Base-by-base conservation (phyloP, 257 asterid species). In the Craterostigma plantagineum region DNA sequence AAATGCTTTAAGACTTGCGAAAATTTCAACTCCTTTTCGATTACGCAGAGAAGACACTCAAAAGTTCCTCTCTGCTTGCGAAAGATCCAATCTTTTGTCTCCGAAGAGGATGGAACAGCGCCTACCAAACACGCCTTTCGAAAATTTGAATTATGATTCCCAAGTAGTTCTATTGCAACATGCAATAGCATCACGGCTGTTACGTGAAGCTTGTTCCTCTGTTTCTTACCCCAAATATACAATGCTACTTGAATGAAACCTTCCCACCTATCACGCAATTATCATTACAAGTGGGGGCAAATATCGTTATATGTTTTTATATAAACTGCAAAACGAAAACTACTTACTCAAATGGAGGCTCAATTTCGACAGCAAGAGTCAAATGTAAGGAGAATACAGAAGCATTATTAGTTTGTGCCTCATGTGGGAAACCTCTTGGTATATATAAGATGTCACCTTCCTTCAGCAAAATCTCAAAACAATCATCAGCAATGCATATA, bases 281-380 rank as follows among this genome's bases (percentile, higher is more conserved):
- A 9, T 10, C n/a, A n/a, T n/a, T n/a, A n/a, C n/a, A n/a, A n/a
- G n/a, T n/a, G n/a, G n/a, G n/a, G n/a, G n/a, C n/a, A n/a, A n/a
- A n/a, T n/a, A n/a, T n/a, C n/a, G n/a, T n/a, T n/a, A n/a, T n/a
- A n/a, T n/a, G n/a, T n/a, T n/a, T n/a, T n/a, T n/a, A n/a, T n/a
- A n/a, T n/a, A n/a, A n/a, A n/a, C n/a, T n/a, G n/a, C n/a, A n/a
- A n/a, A n/a, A n/a, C n/a, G n/a, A n/a, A n/a, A n/a, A 53, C 43
- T 37, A 71, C 93, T 68, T 69, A 76, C 93, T 73, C 86, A 54
- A 79, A 79, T 37, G 95, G 91, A 57, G 81, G 91, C 59, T 79
- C 95, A 16, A 79, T 72, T 59, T 83, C 95, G 63, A 83, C 56
- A 34, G 91, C 82, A 45, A 82, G 71, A 38, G 95, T 82, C 68